Evolutionary conservation across 371 early-diverging fungal species (phyloP).

Genomic region (Capillidium rhysosporum): DNA sequence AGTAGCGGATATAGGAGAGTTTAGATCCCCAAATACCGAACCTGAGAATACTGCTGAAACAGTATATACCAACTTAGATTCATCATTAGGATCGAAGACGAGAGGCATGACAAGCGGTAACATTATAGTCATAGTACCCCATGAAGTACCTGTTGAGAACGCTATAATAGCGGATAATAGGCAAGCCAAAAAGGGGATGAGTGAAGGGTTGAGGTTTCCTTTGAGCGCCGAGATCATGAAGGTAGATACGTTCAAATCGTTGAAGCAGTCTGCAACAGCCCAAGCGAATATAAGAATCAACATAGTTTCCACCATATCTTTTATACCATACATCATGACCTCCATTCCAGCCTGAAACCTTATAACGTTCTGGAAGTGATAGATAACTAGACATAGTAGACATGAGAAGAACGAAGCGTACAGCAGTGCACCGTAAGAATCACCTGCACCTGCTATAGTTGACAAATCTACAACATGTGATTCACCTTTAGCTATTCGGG

Average conservation of each 20-base stretch:
- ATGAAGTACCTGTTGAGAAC: slow-evolving; percentile 6
- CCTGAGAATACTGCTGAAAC: slow-evolving; percentile 4
- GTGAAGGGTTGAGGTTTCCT: background rate
- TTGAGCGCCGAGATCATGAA: background rate
- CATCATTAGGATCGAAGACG: background rate
- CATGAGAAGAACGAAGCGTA: slow-evolving; percentile 3
- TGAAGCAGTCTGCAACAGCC: slow-evolving; percentile 1
- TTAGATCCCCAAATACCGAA: slow-evolving; percentile 6
- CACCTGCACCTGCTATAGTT: slow-evolving; percentile 5
- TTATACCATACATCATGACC: slow-evolving; percentile 4
- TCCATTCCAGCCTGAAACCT: background rate
- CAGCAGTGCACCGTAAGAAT: slow-evolving; percentile 5
- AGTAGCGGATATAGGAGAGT: slow-evolving; percentile 6
- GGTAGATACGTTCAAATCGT: background rate
- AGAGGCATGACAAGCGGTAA: slow-evolving; percentile 6
- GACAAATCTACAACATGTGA: background rate
- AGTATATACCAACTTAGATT: background rate
- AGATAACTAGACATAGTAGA: slow-evolving; percentile 3
- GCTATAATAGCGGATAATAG: background rate
- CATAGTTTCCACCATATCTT: slow-evolving; percentile 6
- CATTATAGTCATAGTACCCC: slow-evolving; percentile 9
- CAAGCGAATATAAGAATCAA: slow-evolving; percentile 6
- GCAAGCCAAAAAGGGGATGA: slow-evolving; percentile 2
- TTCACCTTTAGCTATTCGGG: background rate
- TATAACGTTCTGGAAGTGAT: slow-evolving; percentile 3